Conservation (phyloP, 352 stramenopile species). For the Phytophthora sojae region DNA sequence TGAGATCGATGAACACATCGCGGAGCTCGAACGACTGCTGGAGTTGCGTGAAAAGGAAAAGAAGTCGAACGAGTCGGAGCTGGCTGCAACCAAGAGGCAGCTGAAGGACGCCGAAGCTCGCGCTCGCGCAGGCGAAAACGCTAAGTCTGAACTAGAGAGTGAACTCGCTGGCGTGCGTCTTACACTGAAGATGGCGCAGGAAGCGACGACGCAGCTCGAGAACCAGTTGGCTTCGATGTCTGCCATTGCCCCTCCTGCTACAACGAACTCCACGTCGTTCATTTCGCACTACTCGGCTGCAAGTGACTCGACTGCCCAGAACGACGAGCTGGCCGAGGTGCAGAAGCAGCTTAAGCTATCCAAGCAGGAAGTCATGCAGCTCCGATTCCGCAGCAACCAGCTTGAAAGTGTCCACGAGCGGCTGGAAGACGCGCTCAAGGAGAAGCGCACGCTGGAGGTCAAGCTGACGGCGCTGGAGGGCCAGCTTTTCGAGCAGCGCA, state of each 20-base stretch:
- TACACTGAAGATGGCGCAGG: slow-evolving; percentile 42
- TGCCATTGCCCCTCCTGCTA: slow-evolving; percentile 14
- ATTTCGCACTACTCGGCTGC: slow-evolving; percentile 32
- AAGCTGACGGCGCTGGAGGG: slow-evolving; percentile 84
- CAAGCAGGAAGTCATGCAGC: slow-evolving; percentile 85
- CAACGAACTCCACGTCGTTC: slow-evolving; percentile 35
- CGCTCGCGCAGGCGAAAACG: slow-evolving; percentile 14
- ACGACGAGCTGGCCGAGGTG: slow-evolving; percentile 61
- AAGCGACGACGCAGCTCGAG: slow-evolving; percentile 47
- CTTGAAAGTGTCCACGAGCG: slow-evolving; percentile 74
- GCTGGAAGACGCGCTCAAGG: slow-evolving; percentile 76
- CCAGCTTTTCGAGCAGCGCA: slow-evolving; percentile 81
- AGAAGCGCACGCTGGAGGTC: slow-evolving; percentile 80
- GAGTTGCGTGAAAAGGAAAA: slow-evolving; percentile 37
- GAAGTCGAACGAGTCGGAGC: slow-evolving; percentile 20
- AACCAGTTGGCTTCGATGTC: slow-evolving; percentile 47
- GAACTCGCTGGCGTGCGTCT: slow-evolving; percentile 37
- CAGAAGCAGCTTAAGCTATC: slow-evolving; percentile 82
- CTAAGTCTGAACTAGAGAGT: slow-evolving; percentile 22
- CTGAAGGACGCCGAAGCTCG: slow-evolving; percentile 34
- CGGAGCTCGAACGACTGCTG: slow-evolving; percentile 33
- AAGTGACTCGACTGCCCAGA: slow-evolving; percentile 34
- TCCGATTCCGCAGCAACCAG: slow-evolving; percentile 85
- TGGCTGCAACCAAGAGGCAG: slow-evolving; percentile 33
- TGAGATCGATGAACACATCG: slow-evolving; percentile 23